phyloP scores from a whole-genome alignment of 2,329 filamentous ascomycete genomes.

The Ramichloridium luteum region DNA sequence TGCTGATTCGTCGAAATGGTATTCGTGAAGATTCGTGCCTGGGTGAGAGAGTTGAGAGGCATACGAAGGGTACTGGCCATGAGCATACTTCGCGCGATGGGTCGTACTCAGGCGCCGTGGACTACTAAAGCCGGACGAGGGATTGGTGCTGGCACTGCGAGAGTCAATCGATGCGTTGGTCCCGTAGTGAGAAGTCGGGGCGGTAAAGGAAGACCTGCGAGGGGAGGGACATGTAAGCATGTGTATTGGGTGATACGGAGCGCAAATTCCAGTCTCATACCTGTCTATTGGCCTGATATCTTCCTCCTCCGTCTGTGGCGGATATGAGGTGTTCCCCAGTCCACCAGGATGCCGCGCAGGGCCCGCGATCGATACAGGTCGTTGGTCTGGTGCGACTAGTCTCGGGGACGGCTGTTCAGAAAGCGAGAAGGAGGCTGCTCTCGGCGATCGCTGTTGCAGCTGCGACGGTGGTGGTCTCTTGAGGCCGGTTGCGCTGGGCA shows the following conservation, averaged over 20 bases:
- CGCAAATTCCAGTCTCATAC: no score
- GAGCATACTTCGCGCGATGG: constrained; percentile 18
- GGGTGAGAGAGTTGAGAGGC: constrained; percentile 16
- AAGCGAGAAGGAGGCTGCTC: constrained; percentile 32
- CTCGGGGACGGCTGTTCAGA: constrained; percentile 32
- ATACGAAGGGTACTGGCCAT: constrained; percentile 14
- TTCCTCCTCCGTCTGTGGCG: constrained; percentile 22
- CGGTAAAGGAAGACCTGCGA: constrained; percentile 11
- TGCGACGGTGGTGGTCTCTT: constrained; percentile 34
- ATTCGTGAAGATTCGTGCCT: constrained; percentile 16
- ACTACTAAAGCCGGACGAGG: constrained; percentile 16
- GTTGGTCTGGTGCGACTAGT: constrained; percentile 15
- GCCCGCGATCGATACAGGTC: background rate
- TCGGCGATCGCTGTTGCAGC: constrained; percentile 31
- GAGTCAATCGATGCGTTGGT: constrained; percentile 19
- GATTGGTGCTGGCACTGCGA: constrained; percentile 12
- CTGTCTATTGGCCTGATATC: no score
- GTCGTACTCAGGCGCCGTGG: constrained; percentile 18
- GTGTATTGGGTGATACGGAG: no score
- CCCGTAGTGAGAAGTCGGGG: constrained; percentile 11
- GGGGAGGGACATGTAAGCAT: no score
- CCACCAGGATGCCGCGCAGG: constrained; percentile 9
- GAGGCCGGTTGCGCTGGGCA: constrained; percentile 10
- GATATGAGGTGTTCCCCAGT: constrained; percentile 19
- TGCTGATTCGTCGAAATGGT: constrained; percentile 5